Evolutionary conservation across 2,329 filamentous ascomycete species (phyloP), one percentile per base, ranked within the genome.

Genomic region (Aspergillus unguis): DNA sequence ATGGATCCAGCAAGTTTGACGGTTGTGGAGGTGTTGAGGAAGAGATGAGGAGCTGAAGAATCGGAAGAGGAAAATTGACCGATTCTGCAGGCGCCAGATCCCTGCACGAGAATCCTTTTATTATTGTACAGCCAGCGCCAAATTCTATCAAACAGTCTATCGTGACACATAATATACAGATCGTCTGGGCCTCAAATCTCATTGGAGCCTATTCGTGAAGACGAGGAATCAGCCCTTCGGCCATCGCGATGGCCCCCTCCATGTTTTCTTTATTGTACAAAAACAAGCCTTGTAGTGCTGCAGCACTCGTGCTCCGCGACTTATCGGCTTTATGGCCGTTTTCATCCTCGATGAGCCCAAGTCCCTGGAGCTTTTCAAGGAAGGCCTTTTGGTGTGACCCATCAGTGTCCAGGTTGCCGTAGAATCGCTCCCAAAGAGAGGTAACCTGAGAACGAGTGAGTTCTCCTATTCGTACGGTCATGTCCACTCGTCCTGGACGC

Each of bases 361-460:
- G 75, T 44, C 85, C 79, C 41, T 84, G 80, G 9, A 95, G 80
- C 55, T 82, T 83, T 25, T 78, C 67, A 58, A 97, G 72, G 74
- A 99, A 97, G 17, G 80, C 76, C 62, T 80, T 74, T 62, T 85
- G 84, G 23, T 84, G 81, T 5, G 74, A 71, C 11, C 85, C 84
- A 50, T 84, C 80, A 1, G 64, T 60, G 65, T 96, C 92, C 26
- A 90, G 76, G 32, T 95, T 89, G 3, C 88, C 87, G 66, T 97
- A 99, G 75, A 97, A 99, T 23, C 94, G 85, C 70, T 95, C 87
- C 91, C 92, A 99, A 75, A 99, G 88, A 70, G 87, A 80, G 10
- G 77, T 83, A 17, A 95, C 92, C 72, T 97, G 94, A 69, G 88
- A 87, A 53, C 84, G 80, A 2, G 88, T 92, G 31, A 92, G 91